Conservation (phyloP, 169 alveolate genomes). For the Babesia sp. region DNA sequence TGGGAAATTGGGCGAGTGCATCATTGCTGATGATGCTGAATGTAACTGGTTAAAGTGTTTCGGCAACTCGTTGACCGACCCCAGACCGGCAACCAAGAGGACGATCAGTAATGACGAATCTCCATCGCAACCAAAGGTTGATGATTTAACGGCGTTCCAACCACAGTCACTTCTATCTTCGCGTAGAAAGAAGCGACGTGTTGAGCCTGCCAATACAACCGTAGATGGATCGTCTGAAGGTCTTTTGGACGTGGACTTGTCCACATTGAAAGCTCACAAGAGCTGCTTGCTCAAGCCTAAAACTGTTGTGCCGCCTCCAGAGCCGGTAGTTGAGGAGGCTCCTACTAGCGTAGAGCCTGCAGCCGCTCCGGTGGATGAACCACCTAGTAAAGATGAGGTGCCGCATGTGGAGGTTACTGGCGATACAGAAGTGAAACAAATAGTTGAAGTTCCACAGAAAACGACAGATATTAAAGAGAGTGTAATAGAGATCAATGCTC, state of each 20-base stretch:
- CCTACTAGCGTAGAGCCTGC: not conserved
- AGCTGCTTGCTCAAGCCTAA: slow-evolving; percentile 7
- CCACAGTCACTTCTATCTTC: not conserved
- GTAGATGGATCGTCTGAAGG: not conserved
- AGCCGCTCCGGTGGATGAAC: not conserved
- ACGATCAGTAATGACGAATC: not conserved
- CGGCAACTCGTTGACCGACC: not conserved
- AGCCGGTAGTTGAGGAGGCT: not conserved
- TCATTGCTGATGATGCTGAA: not conserved
- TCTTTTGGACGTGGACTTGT: slow-evolving; percentile 5
- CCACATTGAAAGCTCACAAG: slow-evolving; percentile 24
- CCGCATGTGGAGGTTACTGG: not conserved
- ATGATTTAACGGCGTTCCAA: not conserved
- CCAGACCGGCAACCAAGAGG: not conserved
- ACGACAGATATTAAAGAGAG: not conserved
- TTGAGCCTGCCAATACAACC: not conserved
- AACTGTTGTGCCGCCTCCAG: not conserved
- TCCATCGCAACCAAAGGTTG: not conserved
- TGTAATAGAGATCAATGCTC: not conserved
- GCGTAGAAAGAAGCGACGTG: not conserved
- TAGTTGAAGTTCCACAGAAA: not conserved
- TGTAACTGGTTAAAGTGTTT: not conserved
- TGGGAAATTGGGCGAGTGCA: not conserved
- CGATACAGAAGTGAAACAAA: not conserved
- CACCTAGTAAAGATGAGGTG: not conserved